Evolutionary conservation across 345 rosid species (phyloP).

Genomic region (Psidium guajava): DNA sequence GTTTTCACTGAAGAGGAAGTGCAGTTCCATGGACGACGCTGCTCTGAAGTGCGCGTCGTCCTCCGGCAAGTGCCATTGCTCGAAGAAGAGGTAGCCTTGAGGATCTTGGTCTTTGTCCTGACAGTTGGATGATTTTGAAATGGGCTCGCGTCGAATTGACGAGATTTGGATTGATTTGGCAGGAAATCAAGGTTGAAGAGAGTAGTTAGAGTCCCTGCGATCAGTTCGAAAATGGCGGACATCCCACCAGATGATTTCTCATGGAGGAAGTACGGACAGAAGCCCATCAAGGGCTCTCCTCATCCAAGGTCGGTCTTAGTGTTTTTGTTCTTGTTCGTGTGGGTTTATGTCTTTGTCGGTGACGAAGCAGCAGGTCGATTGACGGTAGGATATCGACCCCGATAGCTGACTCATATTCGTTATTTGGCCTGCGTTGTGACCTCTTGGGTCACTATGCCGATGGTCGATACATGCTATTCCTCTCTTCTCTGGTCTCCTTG

Average conservation of each 20-base stretch:
- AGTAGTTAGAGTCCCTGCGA: constrained; percentile 70
- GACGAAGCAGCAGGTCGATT: not conserved
- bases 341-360: not conserved
- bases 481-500: not conserved
- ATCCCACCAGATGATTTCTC: constrained; percentile 84
- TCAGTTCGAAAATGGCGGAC: constrained; percentile 79
- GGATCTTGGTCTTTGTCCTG: not conserved
- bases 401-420: not conserved
- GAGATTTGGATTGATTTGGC: not conserved
- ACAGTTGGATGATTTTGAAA: not conserved
- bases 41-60: constrained; percentile 55
- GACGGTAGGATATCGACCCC: not conserved
- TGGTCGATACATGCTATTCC: not conserved
- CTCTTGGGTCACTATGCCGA: not conserved
- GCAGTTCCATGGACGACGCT: constrained; percentile 54
- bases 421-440: not conserved
- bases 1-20: constrained; percentile 53
- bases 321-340: not conserved
- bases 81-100: constrained; percentile 65
- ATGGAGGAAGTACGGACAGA: constrained; percentile 97
- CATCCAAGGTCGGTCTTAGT: constrained; percentile 67
- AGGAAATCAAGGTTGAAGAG: constrained; percentile 69
- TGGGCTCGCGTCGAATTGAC: not conserved
- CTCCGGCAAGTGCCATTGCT: constrained; percentile 79
- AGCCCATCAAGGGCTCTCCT: constrained; percentile 97